Evolutionary conservation across 352 stramenopile genomes (phyloP), one percentile per base, ranked within the genome.

Genomic region (Pythium apleroticum): DNA sequence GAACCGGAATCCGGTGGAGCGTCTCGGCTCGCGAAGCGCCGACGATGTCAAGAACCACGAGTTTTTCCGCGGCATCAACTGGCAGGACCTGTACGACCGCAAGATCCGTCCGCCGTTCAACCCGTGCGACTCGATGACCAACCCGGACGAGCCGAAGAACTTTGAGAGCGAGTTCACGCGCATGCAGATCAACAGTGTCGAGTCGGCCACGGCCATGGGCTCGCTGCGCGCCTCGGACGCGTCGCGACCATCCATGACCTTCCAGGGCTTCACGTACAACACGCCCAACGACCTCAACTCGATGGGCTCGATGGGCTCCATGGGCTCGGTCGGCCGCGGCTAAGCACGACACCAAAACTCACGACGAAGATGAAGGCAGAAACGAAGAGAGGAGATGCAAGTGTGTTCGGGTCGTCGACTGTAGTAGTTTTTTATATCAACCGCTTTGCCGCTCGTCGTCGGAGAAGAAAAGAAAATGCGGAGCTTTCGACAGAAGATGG

Each of bases 111-210:
- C 89, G 61, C 89, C 89, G 45, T 96, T 96, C 68, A 94, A 94
- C 63, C 87, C 89, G 59, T 97, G 89, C 74, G 78, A 76, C 14
- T 72, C 69, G 19, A 81, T 72, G 6, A 69, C 73, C 4, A 87
- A 78, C 27, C 63, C 84, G 10, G 85, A 93, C 52, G 87, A 96
- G 62, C 91, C 85, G 12, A 88, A 89, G 63, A 97, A 97, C 77
- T 97, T 97, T 65, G 89, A 97, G 65, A 72, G 73, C 39, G 85
- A 96, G 75, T 97, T 97, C 69, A 97, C 88, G 39, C 92, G 91
- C 54, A 94, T 97, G 88, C 81, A 90, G 64, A 86, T 96, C 71
- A 89, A 94, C 72, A 93, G 83, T 37, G 85, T 94, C 46, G 81
- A 91, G 56, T 90, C 84, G 66, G 88, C 60, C 41, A 65, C 81